phyloP scores from a whole-genome alignment of 345 rosid species.

The Capsella bursapastoris region DNA sequence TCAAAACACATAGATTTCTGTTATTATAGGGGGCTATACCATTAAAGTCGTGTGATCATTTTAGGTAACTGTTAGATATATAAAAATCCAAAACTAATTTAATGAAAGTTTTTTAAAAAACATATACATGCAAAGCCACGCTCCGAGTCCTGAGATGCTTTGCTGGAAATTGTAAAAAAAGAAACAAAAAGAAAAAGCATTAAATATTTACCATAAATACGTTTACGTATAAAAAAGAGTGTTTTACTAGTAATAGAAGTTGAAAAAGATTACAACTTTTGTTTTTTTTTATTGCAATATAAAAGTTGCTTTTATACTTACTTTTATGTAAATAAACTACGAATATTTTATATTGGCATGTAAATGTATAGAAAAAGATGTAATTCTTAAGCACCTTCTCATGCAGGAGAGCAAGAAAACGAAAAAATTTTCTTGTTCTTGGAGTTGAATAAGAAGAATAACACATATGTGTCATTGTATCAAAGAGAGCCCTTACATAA shows the following conservation, averaged over 20 bases:
- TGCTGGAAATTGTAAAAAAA: not conserved
- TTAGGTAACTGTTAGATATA: not conserved
- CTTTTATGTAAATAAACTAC: not conserved
- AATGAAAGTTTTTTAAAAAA: not conserved
- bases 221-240: not conserved
- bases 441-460: constrained; percentile 29
- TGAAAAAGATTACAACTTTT: not conserved
- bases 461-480: constrained; percentile 10
- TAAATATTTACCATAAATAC: not conserved
- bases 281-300: not conserved
- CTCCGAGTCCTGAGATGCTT: too few relatives aligned
- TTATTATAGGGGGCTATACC: not conserved
- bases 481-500: constrained; percentile 18
- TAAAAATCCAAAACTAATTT: not conserved
- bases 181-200: not conserved
- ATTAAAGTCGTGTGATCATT: not conserved
- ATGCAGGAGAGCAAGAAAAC: not conserved
- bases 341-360: too few relatives aligned
- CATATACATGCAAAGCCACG: too few relatives aligned
- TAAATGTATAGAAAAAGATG: too few relatives aligned
- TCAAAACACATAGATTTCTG: not conserved
- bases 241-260: not conserved
- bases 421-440: constrained; percentile 9
- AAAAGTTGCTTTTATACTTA: not conserved
- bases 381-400: too few relatives aligned